Conservation (phyloP, 805 yeast species). For the Pichia rugopelliculosa region DNA sequence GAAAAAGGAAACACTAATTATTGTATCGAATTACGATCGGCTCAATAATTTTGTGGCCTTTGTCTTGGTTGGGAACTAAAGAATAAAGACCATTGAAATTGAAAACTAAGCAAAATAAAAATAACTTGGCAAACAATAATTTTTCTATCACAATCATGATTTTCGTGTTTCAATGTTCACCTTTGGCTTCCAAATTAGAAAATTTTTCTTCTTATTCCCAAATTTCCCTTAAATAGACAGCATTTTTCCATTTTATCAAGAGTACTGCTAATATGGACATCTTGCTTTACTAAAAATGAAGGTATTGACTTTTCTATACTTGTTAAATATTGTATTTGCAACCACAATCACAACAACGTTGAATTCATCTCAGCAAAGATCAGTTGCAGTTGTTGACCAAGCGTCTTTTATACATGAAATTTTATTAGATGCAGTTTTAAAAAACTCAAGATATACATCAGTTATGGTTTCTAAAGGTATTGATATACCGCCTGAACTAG, state of each 20-base stretch:
- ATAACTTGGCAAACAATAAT: no score
- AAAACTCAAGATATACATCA: conserved; percentile 25
- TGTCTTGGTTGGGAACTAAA: no score
- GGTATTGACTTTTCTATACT: neutral
- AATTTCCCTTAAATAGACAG: neutral
- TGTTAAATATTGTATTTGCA: neutral
- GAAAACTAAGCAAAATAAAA: no score
- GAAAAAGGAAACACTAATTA: no score
- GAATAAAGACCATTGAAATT: no score
- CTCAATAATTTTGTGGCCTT: no score
- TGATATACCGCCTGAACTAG: conserved; percentile 23
- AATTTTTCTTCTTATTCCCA: neutral
- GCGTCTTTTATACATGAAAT: conserved; percentile 26
- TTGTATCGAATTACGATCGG: no score
- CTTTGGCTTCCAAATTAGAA: conserved; percentile 20
- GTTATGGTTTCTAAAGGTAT: conserved; percentile 27
- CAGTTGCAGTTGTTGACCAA: conserved; percentile 29
- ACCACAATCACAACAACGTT: conserved; percentile 18
- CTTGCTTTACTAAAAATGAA: neutral
- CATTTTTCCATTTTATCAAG: neutral
- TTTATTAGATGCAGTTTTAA: conserved; percentile 26
- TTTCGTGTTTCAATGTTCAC: conserved; percentile 6
- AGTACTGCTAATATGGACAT: no score
- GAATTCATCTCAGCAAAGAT: conserved; percentile 20
- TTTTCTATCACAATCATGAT: no score